Base-by-base conservation (phyloP, 495 filamentous ascomycete species). In the Penicillium crystallinum region DNA sequence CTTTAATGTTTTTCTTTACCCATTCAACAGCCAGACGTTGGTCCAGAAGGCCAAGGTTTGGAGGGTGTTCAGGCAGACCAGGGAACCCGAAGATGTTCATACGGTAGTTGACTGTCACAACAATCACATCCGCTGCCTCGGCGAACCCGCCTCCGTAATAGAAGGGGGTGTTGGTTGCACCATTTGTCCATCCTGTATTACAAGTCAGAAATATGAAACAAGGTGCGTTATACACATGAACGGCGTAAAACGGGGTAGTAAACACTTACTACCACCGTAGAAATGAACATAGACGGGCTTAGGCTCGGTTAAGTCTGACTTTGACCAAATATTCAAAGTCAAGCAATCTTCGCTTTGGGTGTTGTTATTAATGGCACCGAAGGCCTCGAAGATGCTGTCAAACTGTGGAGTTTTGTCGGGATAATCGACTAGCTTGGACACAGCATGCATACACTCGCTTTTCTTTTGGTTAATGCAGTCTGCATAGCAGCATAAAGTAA, bases 1-100 rank as follows among this genome's bases (percentile, higher is more conserved):
- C 66, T 12, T 65, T 74, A 42, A 88, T 86, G 57, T 88, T 88
- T 54, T 80, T 74, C 23, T 80, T 74, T 0, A 88, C 77, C 77
- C 80, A 79, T 63, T 77, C 77, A 14, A 76, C 53, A 6, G 70
- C 74, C 14, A 65, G 35, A 15, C 77, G 71, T 46, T 77, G 73
- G 55, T 79, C 71, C 12, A 73, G 66, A 0, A 80, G 59, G 9
- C 65, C 75, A 3, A 65, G 47, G 41, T 80, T 80, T 15, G 60
- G 49, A 2, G 57, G 49, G 3, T 63, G 39, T 15, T 59, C 67
- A 18, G 77, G 71, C 10, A 69, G 63, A 15, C 69, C 70, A 4
- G 74, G 64, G 57, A 81, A 82, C 15, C 80, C 78, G 42, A 80
- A 77, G 49, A 77, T 70, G 51, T 65, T 70, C 36, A 77, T 23